Percentiles rank a stretch among this genome's conserved stretches.
Conservation (phyloP, 2,329 filamentous ascomycete genomes). For the Alternaria sp. region DNA sequence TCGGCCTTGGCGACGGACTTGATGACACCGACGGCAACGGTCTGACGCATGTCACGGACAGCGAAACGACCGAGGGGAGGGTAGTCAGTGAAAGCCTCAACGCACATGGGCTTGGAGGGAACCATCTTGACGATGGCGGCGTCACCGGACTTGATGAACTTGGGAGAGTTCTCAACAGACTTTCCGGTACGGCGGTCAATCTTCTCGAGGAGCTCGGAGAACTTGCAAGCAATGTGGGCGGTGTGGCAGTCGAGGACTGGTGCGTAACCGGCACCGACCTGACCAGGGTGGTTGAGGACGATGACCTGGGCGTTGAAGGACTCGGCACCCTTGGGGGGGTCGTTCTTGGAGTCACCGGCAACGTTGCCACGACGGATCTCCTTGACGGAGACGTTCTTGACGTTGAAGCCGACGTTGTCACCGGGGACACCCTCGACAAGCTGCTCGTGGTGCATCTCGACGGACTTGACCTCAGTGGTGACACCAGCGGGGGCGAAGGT, state of each 20-base stretch:
- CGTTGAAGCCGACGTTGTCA: conserved; percentile 99
- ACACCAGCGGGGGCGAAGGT: conserved; percentile 98
- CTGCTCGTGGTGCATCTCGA: conserved; percentile 99
- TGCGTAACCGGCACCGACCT: conserved; percentile 98
- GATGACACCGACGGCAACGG: conserved; percentile 93
- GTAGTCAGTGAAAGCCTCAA: conserved; percentile 99
- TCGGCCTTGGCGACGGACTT: conserved; percentile 65
- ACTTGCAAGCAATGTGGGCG: conserved; percentile 99
- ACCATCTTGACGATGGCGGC: conserved; percentile 99
- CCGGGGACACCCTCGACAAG: conserved; percentile 91
- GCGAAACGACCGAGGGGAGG: conserved; percentile 99
- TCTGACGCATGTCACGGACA: conserved; percentile 91
- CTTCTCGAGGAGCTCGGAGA: conserved; percentile 99
- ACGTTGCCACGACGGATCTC: conserved; percentile 99
- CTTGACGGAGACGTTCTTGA: conserved; percentile 99
- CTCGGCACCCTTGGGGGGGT: conserved; percentile 86
- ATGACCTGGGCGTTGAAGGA: conserved; percentile 99
- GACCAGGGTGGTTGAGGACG: conserved; percentile 99
- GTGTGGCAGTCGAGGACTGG: conserved; percentile 99
- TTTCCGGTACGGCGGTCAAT: conserved; percentile 99
- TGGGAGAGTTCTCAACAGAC: conserved; percentile 87
- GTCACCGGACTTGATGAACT: conserved; percentile 99
- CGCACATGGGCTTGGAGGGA: conserved; percentile 99
- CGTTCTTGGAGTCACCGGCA: conserved; percentile 99
- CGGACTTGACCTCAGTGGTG: conserved; percentile 99